Evolutionary conservation across 768 basidiomycete species (phyloP).

Genomic region (Amanita fuliginea): DNA sequence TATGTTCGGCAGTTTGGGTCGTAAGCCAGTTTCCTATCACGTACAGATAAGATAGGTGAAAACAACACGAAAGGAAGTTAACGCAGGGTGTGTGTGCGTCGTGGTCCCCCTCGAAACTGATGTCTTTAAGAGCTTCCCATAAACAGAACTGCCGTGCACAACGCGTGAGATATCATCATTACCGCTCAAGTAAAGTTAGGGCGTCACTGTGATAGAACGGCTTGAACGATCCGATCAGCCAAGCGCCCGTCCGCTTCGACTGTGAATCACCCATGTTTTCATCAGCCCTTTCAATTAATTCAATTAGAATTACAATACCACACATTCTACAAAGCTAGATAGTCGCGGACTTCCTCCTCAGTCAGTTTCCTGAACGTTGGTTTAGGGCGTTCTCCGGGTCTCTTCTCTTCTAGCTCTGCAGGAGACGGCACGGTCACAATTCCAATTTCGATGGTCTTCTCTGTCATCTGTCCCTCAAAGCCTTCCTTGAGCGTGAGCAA

Average conservation of each 20-base stretch:
- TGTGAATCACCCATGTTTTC: too few relatives aligned
- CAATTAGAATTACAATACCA: slow-evolving; percentile 2
- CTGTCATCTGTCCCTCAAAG: slow-evolving; percentile 99
- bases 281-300: background rate
- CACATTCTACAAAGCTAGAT: slow-evolving; percentile 61
- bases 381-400: slow-evolving; percentile 61
- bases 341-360: slow-evolving; percentile 96
- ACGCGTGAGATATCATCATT: background rate
- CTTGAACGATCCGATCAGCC: background rate
- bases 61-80: background rate
- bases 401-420: slow-evolving; percentile 57
- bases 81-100: background rate
- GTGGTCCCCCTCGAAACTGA: background rate
- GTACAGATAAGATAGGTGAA: background rate
- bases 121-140: background rate
- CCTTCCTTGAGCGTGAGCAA: slow-evolving; percentile 97
- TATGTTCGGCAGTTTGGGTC: background rate
- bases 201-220: background rate
- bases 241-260: background rate
- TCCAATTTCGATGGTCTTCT: slow-evolving; percentile 99
- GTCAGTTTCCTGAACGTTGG: slow-evolving; percentile 92
- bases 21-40: slow-evolving; percentile 1
- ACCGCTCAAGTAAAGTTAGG: background rate
- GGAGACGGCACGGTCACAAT: slow-evolving; percentile 83
- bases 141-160: background rate